phyloP scores from a whole-genome alignment of 345 rosid species.

The Trapa incisa region DNA sequence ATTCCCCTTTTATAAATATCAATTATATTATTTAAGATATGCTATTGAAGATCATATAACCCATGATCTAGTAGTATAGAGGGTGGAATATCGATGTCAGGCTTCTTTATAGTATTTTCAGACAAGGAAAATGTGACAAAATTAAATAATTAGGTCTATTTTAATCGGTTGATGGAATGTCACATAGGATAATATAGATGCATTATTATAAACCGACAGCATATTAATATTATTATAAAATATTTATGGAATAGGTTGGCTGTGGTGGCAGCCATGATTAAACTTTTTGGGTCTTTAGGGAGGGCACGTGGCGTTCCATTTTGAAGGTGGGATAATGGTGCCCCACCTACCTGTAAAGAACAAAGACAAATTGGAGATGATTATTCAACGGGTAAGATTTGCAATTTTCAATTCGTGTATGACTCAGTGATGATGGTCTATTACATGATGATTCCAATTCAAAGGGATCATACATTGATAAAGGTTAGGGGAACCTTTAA shows the following conservation, averaged over 20 bases:
- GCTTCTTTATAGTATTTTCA: no score
- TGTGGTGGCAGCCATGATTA: constrained; percentile 4
- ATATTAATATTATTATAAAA: not conserved
- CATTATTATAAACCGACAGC: not conserved
- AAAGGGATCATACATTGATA: not conserved
- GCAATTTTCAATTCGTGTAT: constrained; percentile 24
- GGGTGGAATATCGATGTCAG: no score
- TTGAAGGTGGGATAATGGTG: constrained; percentile 14
- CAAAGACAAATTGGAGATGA: not conserved
- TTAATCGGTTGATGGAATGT: no score
- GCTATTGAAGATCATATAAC: no score
- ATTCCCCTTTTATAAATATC: no score
- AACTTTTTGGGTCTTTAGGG: not conserved
- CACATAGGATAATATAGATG: not conserved
- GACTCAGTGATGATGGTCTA: constrained; percentile 19
- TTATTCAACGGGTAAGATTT: constrained; percentile 3
- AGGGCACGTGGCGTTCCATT: constrained; percentile 10
- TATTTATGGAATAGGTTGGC: not conserved
- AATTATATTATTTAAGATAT: no score
- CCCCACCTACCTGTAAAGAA: not conserved
- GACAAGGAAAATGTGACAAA: no score
- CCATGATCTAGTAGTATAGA: no score
- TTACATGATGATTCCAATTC: not conserved
- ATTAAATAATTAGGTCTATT: no score
- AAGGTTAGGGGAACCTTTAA: no score